These are phyloP conservation scores for Epichloe hybrida DNA, from an alignment of 2,329 filamentous ascomycete species.

Conservation along the genomic window DNA sequence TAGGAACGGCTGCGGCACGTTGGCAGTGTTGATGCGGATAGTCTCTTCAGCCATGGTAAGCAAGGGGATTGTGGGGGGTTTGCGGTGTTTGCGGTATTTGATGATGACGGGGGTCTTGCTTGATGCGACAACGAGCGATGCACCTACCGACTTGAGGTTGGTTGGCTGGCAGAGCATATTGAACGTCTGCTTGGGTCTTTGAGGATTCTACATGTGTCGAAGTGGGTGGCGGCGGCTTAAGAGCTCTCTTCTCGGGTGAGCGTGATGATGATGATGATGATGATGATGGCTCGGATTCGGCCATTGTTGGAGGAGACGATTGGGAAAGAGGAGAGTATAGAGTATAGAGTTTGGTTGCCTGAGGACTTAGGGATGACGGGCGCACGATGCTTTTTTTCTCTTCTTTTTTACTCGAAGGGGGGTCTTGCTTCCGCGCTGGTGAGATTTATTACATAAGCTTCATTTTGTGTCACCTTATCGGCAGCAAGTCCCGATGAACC, in stretches of 20 bases:
- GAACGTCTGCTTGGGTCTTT: conserved; percentile 15
- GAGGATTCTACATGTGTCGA: conserved; percentile 14
- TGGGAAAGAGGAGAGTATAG: not conserved
- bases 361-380: not conserved
- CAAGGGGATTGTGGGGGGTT: too few relatives aligned
- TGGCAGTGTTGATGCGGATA: conserved; percentile 15
- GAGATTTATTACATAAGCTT: not conserved
- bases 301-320: not conserved
- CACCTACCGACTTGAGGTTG: conserved; percentile 14
- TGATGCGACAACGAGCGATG: not conserved
- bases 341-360: too few relatives aligned
- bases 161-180: conserved; percentile 16
- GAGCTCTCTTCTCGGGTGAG: conserved; percentile 9
- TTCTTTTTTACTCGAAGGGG: too few relatives aligned
- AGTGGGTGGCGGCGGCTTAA: conserved; percentile 14
- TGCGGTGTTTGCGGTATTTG: not conserved
- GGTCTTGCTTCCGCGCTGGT: not conserved
- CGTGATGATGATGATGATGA: not conserved
- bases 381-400: too few relatives aligned
- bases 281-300: not conserved
- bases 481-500: not conserved
- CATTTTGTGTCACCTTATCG: not conserved
- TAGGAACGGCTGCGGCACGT: conserved; percentile 22
- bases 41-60: conserved; percentile 9
- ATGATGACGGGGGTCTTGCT: not conserved